Evolutionary conservation across 2,329 filamentous ascomycete species (phyloP), one percentile per base, ranked within the genome.

Genomic region (Cladosporium colombiae): DNA sequence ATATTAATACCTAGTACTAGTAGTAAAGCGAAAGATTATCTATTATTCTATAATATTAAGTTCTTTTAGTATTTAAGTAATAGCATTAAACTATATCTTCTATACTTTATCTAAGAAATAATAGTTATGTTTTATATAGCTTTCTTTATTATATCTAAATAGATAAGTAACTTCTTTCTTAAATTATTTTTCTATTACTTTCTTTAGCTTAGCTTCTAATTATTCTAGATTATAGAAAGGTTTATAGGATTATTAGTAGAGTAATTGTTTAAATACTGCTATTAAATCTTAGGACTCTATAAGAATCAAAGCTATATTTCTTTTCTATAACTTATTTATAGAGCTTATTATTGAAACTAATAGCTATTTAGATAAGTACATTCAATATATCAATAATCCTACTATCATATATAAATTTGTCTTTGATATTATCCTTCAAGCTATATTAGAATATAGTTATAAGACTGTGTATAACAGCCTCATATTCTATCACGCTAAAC

Each of bases 401-500:
- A 37, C 31, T 27, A 18, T 58, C 29, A 14, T 10, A 11, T 31
- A 65, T 65, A 10, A 65, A 35, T 60, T 65, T 23, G 23, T 65
- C 37, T 18, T 65, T 65, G 40, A 65, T n/a, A 16, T 57, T 65
- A 5, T 65, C 44, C 27, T 65, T 65, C 7, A 65, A 37, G 31
- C 31, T 21, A 16, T 18, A 21, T 27, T 11, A 16, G 56, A 58
- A 65, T 53, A 63, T 63, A 56, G 49, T 55, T 23, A 44, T 55
- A 31, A 63, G 49, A 11, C n/a, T n/a, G n/a, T n/a, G n/a, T n/a
- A n/a, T n/a, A n/a, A n/a, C n/a, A n/a, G n/a, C n/a, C n/a, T n/a
- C n/a, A n/a, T n/a, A n/a, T n/a, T n/a, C n/a, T n/a, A n/a, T n/a
- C n/a, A n/a, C n/a, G n/a, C n/a, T n/a, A n/a, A n/a, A n/a, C n/a